phyloP scores from a whole-genome alignment of 1,284 basidiomycete species.

The Moniliophthora roreri region DNA sequence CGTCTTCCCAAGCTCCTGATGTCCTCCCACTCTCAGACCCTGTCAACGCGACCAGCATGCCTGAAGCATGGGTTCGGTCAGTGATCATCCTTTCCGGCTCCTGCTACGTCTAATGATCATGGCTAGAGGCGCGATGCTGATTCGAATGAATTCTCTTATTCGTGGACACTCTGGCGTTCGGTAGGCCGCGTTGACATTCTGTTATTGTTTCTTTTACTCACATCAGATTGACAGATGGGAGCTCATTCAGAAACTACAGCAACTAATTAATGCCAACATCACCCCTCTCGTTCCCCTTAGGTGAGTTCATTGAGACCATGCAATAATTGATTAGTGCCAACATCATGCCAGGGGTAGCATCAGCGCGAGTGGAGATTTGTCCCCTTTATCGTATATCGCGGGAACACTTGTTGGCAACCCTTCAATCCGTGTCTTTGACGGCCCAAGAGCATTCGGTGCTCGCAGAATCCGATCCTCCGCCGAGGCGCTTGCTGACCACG shows the following conservation, averaged over 20 bases:
- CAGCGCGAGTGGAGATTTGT: slow-evolving; percentile 66
- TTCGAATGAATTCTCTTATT: slow-evolving; percentile 60
- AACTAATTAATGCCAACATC: slow-evolving; percentile 71
- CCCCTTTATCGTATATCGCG: slow-evolving; percentile 81
- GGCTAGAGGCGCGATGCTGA: slow-evolving; percentile 51
- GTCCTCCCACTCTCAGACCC: slow-evolving; percentile 66
- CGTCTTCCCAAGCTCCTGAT: slow-evolving; percentile 41
- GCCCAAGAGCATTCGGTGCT: slow-evolving; percentile 47
- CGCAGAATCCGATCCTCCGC: slow-evolving; percentile 59
- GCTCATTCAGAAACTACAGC: slow-evolving; percentile 77
- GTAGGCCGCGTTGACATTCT: slow-evolving; percentile 33
- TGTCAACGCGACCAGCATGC: slow-evolving; percentile 70
- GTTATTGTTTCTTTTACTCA: slow-evolving; percentile 48
- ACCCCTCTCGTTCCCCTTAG: slow-evolving; percentile 83
- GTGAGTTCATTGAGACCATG: too few relatives aligned
- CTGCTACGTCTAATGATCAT: too few relatives aligned
- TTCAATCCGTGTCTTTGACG: slow-evolving; percentile 71
- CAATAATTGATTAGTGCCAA: too few relatives aligned
- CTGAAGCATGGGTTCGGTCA: slow-evolving; percentile 80
- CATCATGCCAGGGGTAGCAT: too few relatives aligned
- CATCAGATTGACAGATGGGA: slow-evolving; percentile 41
- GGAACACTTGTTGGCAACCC: slow-evolving; percentile 75
- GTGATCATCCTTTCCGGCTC: neutral
- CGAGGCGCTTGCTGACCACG: slow-evolving; percentile 64
- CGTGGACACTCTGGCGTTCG: slow-evolving; percentile 62